Percentiles rank a stretch among this genome's conserved stretches.
Conservation (phyloP, 78 protist species). For the Tieghemostelium lacteum region DNA sequence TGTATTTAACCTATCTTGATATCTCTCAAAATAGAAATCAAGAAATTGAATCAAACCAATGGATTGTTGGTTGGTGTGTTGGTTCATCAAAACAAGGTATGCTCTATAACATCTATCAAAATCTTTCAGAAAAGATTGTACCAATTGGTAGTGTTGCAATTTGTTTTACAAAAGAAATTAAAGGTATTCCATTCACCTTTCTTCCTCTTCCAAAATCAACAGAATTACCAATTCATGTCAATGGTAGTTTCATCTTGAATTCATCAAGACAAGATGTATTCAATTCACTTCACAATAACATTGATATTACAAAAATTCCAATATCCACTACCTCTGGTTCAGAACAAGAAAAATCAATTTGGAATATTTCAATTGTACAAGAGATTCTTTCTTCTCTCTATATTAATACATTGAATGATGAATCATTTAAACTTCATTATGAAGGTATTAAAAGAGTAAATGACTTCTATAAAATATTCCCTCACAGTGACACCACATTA, state of each 20-base stretch:
- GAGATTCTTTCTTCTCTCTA: constrained; percentile 7
- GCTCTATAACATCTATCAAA: background rate
- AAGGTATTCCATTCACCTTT: background rate
- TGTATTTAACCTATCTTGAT: too few relatives aligned
- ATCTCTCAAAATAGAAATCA: background rate
- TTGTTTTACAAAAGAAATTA: background rate
- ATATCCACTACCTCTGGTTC: background rate
- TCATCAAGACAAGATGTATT: constrained; percentile 37
- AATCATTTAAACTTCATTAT: background rate
- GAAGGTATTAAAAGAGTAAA: background rate
- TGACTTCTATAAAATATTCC: constrained; percentile 10
- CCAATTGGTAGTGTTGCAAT: constrained; percentile 35
- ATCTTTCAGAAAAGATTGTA: background rate
- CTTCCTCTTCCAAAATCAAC: background rate
- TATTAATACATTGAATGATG: background rate
- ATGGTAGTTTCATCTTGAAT: constrained; percentile 25
- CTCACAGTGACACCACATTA: background rate
- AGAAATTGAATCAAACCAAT: background rate
- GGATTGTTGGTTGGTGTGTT: constrained; percentile 6
- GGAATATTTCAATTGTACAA: constrained; percentile 7
- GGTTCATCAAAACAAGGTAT: background rate
- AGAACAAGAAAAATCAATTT: constrained; percentile 5
- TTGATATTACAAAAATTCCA: too few relatives aligned
- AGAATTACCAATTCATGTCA: constrained; percentile 14
- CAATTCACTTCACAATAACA: constrained; percentile 2